phyloP scores from a whole-genome alignment of 2,329 filamentous ascomycete genomes.

The Fusarium sp. region DNA sequence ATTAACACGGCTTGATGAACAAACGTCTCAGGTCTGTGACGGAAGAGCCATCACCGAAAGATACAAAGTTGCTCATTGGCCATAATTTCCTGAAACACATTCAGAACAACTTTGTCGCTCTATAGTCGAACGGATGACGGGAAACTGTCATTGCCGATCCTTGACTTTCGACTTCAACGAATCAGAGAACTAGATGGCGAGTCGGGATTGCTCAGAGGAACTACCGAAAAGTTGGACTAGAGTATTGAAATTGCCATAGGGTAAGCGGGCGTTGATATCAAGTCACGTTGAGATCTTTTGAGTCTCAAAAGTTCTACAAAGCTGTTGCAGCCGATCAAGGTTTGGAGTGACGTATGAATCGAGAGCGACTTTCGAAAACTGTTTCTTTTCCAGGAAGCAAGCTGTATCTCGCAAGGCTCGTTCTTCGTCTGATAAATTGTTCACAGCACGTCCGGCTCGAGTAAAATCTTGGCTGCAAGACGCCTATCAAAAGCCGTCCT shows the following conservation, averaged over 20 bases:
- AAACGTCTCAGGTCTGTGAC: conserved; percentile 16
- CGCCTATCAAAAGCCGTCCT: no score
- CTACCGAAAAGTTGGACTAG: not conserved
- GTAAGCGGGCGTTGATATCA: not conserved
- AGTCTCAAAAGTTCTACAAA: not conserved
- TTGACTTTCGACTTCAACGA: not conserved
- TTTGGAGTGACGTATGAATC: fast-evolving
- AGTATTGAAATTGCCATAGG: not conserved
- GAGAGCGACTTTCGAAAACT: not conserved
- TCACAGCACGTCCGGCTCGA: fast-evolving
- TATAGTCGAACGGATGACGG: not conserved
- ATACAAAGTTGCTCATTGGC: not conserved
- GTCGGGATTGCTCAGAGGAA: not conserved
- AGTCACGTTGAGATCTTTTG: not conserved
- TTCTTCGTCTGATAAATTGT: not conserved
- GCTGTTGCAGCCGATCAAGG: fast-evolving
- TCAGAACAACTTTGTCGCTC: not conserved
- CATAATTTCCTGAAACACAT: not conserved
- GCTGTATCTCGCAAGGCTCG: fast-evolving
- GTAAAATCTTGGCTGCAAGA: no score
- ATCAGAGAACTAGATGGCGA: not conserved
- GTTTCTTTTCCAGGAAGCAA: not conserved
- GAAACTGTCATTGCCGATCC: not conserved
- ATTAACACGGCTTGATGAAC: conserved; percentile 1
- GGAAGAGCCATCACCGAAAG: not conserved